These are phyloP conservation scores for Trametes elegans DNA, from an alignment of 768 basidiomycete genomes.

Conservation along the genomic window DNA sequence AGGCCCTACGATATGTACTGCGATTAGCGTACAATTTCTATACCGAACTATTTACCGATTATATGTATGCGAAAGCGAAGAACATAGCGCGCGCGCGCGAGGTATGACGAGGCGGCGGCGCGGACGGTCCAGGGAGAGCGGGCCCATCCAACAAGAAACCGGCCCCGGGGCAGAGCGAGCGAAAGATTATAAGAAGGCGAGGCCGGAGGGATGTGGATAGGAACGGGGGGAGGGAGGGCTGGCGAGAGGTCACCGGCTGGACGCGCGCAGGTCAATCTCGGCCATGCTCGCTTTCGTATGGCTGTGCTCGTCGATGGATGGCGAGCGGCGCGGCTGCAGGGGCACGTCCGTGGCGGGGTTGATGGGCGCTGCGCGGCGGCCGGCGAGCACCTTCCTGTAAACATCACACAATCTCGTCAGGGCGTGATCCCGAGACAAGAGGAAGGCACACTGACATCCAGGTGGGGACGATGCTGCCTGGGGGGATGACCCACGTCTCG, in stretches of 20 bases:
- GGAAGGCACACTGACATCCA: slow-evolving; percentile 56
- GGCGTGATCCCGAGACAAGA: background rate
- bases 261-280: slow-evolving; percentile 2
- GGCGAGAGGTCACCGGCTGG: background rate
- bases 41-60: no score
- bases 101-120: no score
- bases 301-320: slow-evolving; percentile 8
- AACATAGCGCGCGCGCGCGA: no score
- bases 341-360: slow-evolving; percentile 2
- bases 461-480: slow-evolving; percentile 62
- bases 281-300: slow-evolving; percentile 11
- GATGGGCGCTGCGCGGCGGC: background rate
- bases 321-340: slow-evolving; percentile 4
- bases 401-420: background rate
- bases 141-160: no score
- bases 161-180: no score
- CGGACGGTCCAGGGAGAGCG: no score
- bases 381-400: background rate
- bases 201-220: no score
- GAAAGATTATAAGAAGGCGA: no score
- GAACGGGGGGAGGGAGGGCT: background rate
- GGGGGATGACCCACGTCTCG: slow-evolving; percentile 71
- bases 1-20: no score
- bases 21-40: no score
- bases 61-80: no score